Percentiles rank a stretch among this genome's conserved stretches.
Conservation (phyloP, 164 flowering plant species). For the Umbilicus rupestris region DNA sequence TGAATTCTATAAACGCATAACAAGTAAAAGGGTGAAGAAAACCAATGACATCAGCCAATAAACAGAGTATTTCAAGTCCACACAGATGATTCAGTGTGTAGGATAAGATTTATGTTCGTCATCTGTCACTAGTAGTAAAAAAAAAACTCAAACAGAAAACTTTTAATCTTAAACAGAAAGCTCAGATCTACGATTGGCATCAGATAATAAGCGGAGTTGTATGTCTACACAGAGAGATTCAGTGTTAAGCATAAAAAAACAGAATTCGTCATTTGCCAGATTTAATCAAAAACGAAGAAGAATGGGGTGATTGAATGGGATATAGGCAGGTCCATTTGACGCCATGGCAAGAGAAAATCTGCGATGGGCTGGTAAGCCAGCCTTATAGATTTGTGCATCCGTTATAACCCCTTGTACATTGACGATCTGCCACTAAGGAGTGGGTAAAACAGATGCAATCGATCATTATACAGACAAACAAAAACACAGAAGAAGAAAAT, state of each 20-base stretch:
- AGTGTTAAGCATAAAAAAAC: slow-evolving; percentile 52
- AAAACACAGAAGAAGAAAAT: neutral
- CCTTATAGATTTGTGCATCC: slow-evolving; percentile 41
- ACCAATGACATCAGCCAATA: slow-evolving; percentile 22
- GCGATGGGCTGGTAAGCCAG: slow-evolving; percentile 69
- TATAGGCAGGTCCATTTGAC: slow-evolving; percentile 60
- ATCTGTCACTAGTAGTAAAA: slow-evolving; percentile 14
- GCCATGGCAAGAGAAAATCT: slow-evolving; percentile 28
- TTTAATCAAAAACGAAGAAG: neutral
- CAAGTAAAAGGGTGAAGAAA: too few species aligned
- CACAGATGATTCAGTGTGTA: slow-evolving; percentile 24
- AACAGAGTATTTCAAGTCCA: slow-evolving; percentile 18
- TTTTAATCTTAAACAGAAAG: neutral
- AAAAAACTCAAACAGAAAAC: neutral
- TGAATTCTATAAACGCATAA: slow-evolving; percentile 6
- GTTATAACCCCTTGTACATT: slow-evolving; percentile 34
- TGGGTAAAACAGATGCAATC: slow-evolving; percentile 48
- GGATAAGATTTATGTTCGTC: slow-evolving; percentile 25
- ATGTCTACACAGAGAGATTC: slow-evolving; percentile 31
- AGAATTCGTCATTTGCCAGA: slow-evolving; percentile 36
- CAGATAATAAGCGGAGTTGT: slow-evolving; percentile 50
- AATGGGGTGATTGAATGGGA: too few species aligned
- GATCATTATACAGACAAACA: neutral
- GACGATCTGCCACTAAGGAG: slow-evolving; percentile 18
- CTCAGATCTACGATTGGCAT: slow-evolving; percentile 31